A percentile compares a stretch with the other conserved stretches of the same genome.
Conservation (phyloP, 2,329 filamentous ascomycete genomes). For the Lachnellula subtilissima region DNA sequence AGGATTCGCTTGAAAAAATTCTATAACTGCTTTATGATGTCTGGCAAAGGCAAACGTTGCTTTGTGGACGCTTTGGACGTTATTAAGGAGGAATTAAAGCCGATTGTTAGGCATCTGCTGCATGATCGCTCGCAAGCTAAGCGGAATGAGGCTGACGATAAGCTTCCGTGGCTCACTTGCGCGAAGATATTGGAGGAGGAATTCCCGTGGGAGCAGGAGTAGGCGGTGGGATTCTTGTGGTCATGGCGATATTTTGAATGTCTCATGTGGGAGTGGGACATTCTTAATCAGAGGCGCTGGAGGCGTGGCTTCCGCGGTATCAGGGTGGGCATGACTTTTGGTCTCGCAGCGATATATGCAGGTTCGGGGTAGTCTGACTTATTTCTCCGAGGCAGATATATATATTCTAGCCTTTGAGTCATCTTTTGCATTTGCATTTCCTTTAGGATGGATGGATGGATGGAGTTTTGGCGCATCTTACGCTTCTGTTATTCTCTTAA, state of each 20-base stretch:
- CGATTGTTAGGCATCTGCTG: constrained; percentile 16
- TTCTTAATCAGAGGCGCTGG: no score
- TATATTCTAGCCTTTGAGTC: no score
- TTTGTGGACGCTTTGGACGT: constrained; percentile 8
- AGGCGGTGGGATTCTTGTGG: neutral
- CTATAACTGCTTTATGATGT: constrained; percentile 19
- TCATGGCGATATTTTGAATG: neutral
- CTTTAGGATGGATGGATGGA: no score
- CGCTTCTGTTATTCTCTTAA: no score
- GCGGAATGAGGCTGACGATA: neutral
- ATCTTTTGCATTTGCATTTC: no score
- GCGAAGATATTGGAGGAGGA: constrained; percentile 54
- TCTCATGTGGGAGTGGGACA: neutral
- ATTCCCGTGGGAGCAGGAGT: constrained; percentile 48
- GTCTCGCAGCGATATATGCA: no score
- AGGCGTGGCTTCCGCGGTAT: no score
- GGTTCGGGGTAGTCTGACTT: no score
- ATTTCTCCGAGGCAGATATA: no score
- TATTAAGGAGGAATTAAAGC: constrained; percentile 16
- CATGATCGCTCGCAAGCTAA: constrained; percentile 10
- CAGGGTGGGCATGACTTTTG: neutral
- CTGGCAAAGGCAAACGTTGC: constrained; percentile 10
- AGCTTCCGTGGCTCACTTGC: constrained; percentile 52
- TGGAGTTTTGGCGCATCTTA: no score
- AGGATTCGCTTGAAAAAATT: constrained; percentile 10